Percentiles rank a stretch among this genome's conserved stretches.
Evolutionary conservation across 192 early-diverging fungal genomes (phyloP).

Genomic region (Dissophora globulifera): DNA sequence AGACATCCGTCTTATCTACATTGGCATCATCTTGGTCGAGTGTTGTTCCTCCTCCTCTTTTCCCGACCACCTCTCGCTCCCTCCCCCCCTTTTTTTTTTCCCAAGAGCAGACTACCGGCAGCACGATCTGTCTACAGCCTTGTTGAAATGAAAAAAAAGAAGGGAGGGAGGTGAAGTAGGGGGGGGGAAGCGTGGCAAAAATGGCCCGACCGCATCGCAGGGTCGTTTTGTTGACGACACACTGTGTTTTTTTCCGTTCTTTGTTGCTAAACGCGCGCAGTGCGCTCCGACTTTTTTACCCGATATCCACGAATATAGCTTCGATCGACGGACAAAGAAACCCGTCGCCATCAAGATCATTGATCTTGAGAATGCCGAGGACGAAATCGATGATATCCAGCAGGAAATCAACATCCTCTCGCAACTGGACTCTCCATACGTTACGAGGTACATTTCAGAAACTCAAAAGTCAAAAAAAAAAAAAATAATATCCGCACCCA

Average conservation of each 20-base stretch:
- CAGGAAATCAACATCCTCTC: slow-evolving; percentile 96
- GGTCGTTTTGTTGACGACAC: no score
- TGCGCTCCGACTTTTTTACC: no score
- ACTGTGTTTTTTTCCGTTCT: background rate
- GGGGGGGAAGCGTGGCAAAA: no score
- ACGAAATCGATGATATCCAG: slow-evolving; percentile 99
- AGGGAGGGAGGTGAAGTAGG: no score
- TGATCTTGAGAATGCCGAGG: slow-evolving; percentile 95
- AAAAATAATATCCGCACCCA: no score
- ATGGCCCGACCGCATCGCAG: no score
- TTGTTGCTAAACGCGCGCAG: no score
- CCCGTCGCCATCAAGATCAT: slow-evolving; percentile 98
- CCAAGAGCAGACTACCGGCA: background rate
- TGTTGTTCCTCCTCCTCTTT: background rate
- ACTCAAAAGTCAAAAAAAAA: background rate
- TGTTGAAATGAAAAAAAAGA: no score
- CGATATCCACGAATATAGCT: slow-evolving; percentile 56
- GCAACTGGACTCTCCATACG: slow-evolving; percentile 88
- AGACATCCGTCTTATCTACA: background rate
- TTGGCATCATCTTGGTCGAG: slow-evolving; percentile 2
- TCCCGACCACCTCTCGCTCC: no score
- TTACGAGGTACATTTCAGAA: slow-evolving; percentile 71
- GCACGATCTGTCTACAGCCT: background rate
- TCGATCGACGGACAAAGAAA: slow-evolving; percentile 71
- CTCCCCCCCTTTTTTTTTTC: background rate